A percentile compares a stretch with the other conserved stretches of the same genome.
These are phyloP conservation scores for Trichoderma oligosporum DNA, from an alignment of 2,329 filamentous ascomycete species.

Conservation along the genomic window DNA sequence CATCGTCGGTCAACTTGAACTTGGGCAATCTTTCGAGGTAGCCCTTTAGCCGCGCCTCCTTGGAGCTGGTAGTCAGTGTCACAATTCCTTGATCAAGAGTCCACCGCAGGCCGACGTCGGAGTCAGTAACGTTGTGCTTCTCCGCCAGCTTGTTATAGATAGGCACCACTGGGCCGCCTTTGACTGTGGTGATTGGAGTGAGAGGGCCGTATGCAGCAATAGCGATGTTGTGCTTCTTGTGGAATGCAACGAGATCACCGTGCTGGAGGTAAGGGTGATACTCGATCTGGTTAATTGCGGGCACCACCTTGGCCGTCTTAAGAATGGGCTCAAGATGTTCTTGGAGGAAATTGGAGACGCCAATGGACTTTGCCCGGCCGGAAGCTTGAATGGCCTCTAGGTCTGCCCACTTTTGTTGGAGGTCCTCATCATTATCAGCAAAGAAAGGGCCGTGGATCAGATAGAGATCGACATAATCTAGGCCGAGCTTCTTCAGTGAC, in stretches of 20 bases:
- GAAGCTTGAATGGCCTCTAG: constrained; percentile 63
- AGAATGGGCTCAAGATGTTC: constrained; percentile 54
- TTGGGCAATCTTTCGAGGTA: constrained; percentile 48
- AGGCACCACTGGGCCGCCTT: constrained; percentile 51
- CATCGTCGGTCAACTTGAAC: constrained; percentile 58
- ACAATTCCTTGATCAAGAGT: constrained; percentile 57
- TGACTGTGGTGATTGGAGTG: constrained; percentile 45
- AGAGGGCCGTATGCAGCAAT: constrained; percentile 55
- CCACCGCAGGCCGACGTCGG: constrained; percentile 58
- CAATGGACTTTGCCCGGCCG: constrained; percentile 65
- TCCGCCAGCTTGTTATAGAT: constrained; percentile 48
- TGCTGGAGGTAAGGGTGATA: constrained; percentile 73
- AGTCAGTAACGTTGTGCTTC: constrained; percentile 56
- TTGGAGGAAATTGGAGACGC: constrained; percentile 70
- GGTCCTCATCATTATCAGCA: constrained; percentile 43
- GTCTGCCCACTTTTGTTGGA: constrained; percentile 59
- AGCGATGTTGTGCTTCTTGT: constrained; percentile 54
- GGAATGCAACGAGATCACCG: constrained; percentile 54
- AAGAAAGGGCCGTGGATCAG: constrained; percentile 58
- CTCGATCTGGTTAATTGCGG: constrained; percentile 78
- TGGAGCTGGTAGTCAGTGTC: constrained; percentile 57
- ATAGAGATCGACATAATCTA: constrained; percentile 71
- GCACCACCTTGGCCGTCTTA: constrained; percentile 56
- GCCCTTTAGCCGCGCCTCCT: constrained; percentile 53
- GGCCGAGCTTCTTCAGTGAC: constrained; percentile 61